phyloP scores from a whole-genome alignment of 345 rosid species.

The Eucalyptus pauciflora region DNA sequence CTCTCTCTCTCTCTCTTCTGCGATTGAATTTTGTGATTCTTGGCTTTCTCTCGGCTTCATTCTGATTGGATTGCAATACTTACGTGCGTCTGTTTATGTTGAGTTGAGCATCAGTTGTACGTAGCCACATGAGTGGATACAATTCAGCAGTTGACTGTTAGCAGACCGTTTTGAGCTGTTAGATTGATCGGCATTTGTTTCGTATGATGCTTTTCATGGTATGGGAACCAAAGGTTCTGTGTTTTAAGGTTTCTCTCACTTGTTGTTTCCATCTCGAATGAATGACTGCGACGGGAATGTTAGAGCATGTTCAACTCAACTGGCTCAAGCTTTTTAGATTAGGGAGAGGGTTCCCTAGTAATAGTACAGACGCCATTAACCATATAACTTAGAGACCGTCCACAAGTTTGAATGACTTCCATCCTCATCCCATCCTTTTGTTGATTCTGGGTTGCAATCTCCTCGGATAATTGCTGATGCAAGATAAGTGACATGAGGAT shows the following conservation, averaged over 20 bases:
- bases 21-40: neutral
- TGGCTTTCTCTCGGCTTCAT: neutral
- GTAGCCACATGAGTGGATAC: neutral
- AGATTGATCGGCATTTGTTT: neutral
- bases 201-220: neutral
- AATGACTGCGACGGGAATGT: neutral
- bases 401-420: neutral
- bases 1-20: neutral
- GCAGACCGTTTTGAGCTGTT: neutral
- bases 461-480: neutral
- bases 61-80: neutral
- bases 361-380: neutral
- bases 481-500: neutral
- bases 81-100: neutral
- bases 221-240: neutral
- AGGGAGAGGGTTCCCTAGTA: neutral
- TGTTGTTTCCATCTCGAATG: neutral
- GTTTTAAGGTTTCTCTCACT: neutral
- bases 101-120: neutral
- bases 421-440: neutral
- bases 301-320: neutral
- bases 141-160: neutral
- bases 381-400: neutral
- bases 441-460: neutral
- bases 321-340: neutral